Evolutionary conservation across 257 asterid species (phyloP), one percentile per base, ranked within the genome.

Genomic region (Pogostemon cablin): DNA sequence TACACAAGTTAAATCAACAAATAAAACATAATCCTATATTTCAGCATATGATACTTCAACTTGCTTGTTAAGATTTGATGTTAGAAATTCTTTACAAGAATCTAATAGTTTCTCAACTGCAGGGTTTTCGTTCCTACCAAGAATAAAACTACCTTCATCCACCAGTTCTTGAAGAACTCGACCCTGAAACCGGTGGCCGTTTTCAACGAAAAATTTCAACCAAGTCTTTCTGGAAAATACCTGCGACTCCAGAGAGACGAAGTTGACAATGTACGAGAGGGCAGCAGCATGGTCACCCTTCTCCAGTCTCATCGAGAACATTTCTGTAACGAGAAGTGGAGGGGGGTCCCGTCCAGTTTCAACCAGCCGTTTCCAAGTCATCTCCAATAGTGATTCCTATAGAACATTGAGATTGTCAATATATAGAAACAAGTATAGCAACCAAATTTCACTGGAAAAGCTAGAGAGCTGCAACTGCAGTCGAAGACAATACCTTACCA

Each of bases 361-460:
- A 34, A 80, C 77, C 82, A 93, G 82, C 77, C 87, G 86, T 77
- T 80, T 77, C 98, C 98, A 91, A 34, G 95, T 84, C 72, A 67
- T 80, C 67, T 89, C 95, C 86, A 93, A 67, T 54, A 87, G 68
- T 65, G 73, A 79, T 32, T 56, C 86, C 98, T 93, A 76, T 25
- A 25, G 32, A 25, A 25, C 32, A 25, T 25, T 25, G 4, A 9
- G 9, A 49, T 11, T 49, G 1, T 49, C 4, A 10, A n/a, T 9
- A 49, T 9, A 10, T 10, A 12, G 34, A 9, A 57, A 2, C 3
- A 25, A 3, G 9, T 56, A 34, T 34, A 57, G 62, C 12, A 57
- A 35, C 60, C 17, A 20, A 54, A 54, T 54, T 34, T 57, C 43
- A 57, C 42, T 34, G 9, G 63, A 57, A 57, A 57, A 8, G 35